Evolutionary conservation across 2,329 filamentous ascomycete genomes (phyloP).

Genomic region (Aspergillus aculeatinus): DNA sequence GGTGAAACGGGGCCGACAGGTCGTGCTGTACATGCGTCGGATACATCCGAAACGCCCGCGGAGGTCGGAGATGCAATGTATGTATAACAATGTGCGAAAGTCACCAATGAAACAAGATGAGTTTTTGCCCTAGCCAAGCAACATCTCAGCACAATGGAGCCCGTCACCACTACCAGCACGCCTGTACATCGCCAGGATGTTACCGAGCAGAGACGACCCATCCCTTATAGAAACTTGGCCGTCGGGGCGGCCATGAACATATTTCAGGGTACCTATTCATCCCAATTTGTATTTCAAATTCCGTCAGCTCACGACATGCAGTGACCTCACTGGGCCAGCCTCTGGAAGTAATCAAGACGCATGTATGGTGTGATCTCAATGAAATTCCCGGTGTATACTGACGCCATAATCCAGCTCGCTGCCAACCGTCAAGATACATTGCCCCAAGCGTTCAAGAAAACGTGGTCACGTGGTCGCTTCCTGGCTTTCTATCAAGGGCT

Average conservation of each 20-base stretch:
- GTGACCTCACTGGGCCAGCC: slow-evolving; percentile 4
- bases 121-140: not conserved
- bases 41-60: too few relatives aligned
- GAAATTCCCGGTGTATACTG: too few relatives aligned
- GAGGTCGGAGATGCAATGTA: too few relatives aligned
- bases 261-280: not conserved
- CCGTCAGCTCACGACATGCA: not conserved
- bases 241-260: slow-evolving; percentile 8
- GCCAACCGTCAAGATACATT: slow-evolving; percentile 5
- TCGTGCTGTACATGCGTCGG: too few relatives aligned
- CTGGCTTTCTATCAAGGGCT: slow-evolving; percentile 7
- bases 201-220: slow-evolving; percentile 3
- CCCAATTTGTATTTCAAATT: not conserved
- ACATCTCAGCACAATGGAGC: not conserved
- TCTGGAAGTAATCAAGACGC: slow-evolving; percentile 7
- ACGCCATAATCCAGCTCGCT: not conserved
- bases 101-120: too few relatives aligned
- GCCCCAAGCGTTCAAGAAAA: slow-evolving; percentile 1
- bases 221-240: slow-evolving; percentile 6
- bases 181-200: not conserved
- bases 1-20: too few relatives aligned
- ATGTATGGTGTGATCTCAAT: not conserved
- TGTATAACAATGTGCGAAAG: too few relatives aligned
- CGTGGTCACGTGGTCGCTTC: slow-evolving; percentile 1
- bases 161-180: not conserved